Evolutionary conservation across 2,329 filamentous ascomycete genomes (phyloP).

Genomic region (Sordariomycetes sp.): DNA sequence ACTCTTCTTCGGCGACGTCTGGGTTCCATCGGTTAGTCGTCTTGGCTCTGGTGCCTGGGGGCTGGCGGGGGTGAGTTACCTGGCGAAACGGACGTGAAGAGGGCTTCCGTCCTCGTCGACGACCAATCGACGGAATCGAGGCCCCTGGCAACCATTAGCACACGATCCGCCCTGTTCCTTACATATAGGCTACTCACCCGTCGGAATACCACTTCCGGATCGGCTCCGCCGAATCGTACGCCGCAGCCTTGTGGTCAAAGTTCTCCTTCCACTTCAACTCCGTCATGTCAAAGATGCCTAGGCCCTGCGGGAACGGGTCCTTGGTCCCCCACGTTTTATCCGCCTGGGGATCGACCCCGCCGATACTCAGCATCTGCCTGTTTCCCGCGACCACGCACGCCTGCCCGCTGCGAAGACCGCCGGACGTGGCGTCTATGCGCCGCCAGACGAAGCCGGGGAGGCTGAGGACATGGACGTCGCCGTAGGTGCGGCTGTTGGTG

Average conservation of each 20-base stretch:
- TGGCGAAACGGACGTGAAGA: neutral
- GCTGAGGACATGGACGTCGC: constrained; percentile 7
- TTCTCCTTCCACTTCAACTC: neutral
- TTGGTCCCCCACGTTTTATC: neutral
- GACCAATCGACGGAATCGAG: constrained; percentile 4
- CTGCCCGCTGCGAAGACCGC: neutral
- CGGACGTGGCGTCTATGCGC: constrained; percentile 2
- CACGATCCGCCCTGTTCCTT: too few relatives aligned
- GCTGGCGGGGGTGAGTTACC: neutral
- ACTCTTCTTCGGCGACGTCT: neutral
- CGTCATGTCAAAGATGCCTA: constrained; percentile 6
- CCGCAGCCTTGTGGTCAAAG: constrained; percentile 2
- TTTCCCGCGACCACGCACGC: constrained; percentile 6
- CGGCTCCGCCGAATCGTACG: constrained; percentile 1
- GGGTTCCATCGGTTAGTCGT: neutral
- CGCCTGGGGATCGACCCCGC: neutral
- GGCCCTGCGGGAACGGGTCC: constrained; percentile 2
- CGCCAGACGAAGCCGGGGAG: constrained; percentile 8
- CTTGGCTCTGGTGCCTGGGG: neutral
- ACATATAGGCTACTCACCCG: constrained; percentile 1
- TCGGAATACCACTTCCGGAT: constrained; percentile 1
- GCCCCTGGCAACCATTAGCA: neutral
- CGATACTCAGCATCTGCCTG: constrained; percentile 7
- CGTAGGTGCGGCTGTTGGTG: neutral
- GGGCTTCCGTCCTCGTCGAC: neutral